Conservation (phyloP, 1,284 basidiomycete genomes). For the Tilletiopsis washingtonensis region DNA sequence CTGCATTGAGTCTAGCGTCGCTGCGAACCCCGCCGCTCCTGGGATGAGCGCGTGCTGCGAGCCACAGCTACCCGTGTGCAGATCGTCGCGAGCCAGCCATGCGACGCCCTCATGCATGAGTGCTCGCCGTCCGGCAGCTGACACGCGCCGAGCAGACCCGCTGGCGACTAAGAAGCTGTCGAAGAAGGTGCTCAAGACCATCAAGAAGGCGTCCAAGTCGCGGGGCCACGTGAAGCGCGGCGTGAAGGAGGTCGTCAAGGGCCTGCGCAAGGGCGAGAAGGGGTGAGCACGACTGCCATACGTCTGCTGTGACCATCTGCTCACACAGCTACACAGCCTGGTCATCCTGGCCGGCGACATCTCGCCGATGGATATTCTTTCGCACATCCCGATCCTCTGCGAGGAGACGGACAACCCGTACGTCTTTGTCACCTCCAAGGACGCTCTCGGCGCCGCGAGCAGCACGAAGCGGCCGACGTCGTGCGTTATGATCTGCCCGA, state of each 20-base stretch:
- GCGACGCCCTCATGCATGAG: neutral
- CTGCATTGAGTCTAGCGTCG: no score
- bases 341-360: conserved; percentile 94
- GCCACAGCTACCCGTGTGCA: no score
- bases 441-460: conserved; percentile 79
- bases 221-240: conserved; percentile 47
- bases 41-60: no score
- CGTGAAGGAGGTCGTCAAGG: conserved; percentile 47
- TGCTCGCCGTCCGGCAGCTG: no score
- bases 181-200: conserved; percentile 46
- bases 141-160: conserved; percentile 16
- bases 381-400: conserved; percentile 85
- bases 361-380: conserved; percentile 94
- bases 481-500: conserved; percentile 73
- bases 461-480: conserved; percentile 96
- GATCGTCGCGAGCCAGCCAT: neutral
- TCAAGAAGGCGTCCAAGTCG: conserved; percentile 45
- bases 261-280: conserved; percentile 44
- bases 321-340: conserved; percentile 53
- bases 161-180: conserved; percentile 36
- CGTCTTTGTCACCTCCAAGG: conserved; percentile 56
- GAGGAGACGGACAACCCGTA: conserved; percentile 95
- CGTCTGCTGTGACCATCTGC: neutral
- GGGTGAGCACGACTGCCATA: conserved; percentile 10
- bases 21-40: no score